Base-by-base conservation (phyloP, 257 asterid species). In the Solanum boliviense region DNA sequence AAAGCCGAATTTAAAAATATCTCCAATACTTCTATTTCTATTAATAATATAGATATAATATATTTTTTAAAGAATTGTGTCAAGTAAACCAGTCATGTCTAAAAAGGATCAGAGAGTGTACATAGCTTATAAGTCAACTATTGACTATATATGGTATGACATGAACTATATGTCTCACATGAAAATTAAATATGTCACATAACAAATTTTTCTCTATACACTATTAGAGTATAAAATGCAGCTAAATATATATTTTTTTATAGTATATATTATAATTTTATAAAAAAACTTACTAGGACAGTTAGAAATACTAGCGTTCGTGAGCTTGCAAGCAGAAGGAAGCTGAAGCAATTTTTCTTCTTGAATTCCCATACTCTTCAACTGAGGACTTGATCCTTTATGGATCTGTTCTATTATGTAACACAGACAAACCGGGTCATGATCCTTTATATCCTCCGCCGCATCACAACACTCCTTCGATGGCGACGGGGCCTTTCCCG, bases 371-470 rank as follows among this genome's bases (percentile, higher is more conserved):
- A 95, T 86, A 62, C 91, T 91, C 91, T 91, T 96, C 12, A 95
- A 83, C 89, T 92, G 92, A 13, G 94, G 78, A 88, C 88, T 94
- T 13, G 92, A 68, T 1, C 98, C 98, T 83, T 89, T 92, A 39
- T 97, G 99, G 83, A 95, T 90, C 94, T 94, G 98, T 88, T 95
- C 94, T 2, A 97, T 93, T 4, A 97, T 70, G 88, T 58, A 95
- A 82, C 99, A 97, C 4, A 95, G 88, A 84, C 99, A 97, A 7
- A 90, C 95, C 4, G 99, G 97, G 38, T 95, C 88, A 25, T 72
- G 86, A 2, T 86, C 89, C 89, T 92, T 97, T 20, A 97, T 38
- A 6, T 91, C 94, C 79, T 90, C 36, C 82, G 90, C 96, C 2
- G 98, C 88, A 4, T 34, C 73, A 88, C 99, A 97, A 92, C 99